Percentiles rank a stretch among this genome's conserved stretches.
Evolutionary conservation across 768 basidiomycete species (phyloP).

Genomic region (Albatrellus ellisii): DNA sequence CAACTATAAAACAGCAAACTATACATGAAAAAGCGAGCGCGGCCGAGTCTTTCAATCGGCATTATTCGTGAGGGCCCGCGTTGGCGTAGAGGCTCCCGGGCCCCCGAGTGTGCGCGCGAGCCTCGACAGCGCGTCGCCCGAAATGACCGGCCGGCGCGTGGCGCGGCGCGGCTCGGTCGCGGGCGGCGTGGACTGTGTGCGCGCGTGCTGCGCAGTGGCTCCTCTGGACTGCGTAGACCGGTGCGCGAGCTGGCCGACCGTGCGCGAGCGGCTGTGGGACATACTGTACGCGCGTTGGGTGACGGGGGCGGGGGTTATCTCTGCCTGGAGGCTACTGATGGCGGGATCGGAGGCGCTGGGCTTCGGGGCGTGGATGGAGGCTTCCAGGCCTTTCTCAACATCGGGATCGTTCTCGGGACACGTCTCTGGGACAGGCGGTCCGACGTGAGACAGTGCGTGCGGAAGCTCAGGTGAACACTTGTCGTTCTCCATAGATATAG

Average conservation of each 20-base stretch:
- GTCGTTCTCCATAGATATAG: neutral
- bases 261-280: slow-evolving; percentile 43
- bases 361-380: slow-evolving; percentile 47
- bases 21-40: too few species aligned
- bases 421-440: neutral
- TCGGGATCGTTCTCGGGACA: neutral
- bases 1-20: too few species aligned
- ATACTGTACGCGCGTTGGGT: slow-evolving; percentile 20
- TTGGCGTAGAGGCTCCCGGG: slow-evolving; percentile 1
- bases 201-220: slow-evolving; percentile 30
- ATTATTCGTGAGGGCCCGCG: too few species aligned
- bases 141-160: slow-evolving; percentile 54
- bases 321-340: slow-evolving; percentile 23
- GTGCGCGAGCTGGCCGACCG: slow-evolving; percentile 28
- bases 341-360: slow-evolving; percentile 23
- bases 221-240: slow-evolving; percentile 17
- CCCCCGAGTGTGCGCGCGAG: slow-evolving; percentile 49
- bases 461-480: neutral
- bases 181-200: slow-evolving; percentile 59
- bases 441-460: neutral
- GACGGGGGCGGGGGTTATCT: slow-evolving; percentile 16
- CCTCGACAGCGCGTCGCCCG: slow-evolving; percentile 55
- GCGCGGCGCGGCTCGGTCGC: slow-evolving; percentile 22
- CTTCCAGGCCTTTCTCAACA: slow-evolving; percentile 21
- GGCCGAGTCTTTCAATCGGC: too few species aligned